A percentile compares a stretch with the other conserved stretches of the same genome.
These are phyloP conservation scores for Thelonectria discophora DNA, from an alignment of 2,329 filamentous ascomycete genomes.

Conservation along the genomic window DNA sequence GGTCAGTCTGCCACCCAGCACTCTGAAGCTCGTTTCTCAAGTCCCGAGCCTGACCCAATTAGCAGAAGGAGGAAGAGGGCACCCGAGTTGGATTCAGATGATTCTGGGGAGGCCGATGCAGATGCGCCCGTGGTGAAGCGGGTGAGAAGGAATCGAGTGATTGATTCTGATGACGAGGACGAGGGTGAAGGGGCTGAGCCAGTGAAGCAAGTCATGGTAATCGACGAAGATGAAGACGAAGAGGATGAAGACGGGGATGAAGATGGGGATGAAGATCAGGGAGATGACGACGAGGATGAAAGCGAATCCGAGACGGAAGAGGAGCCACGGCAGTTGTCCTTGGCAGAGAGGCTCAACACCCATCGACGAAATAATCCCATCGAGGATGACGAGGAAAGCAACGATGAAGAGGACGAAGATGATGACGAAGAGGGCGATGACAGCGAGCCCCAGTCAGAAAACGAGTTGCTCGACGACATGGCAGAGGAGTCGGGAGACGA, in stretches of 20 bases:
- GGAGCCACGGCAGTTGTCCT: background rate
- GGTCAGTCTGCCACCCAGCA: slow-evolving; percentile 13
- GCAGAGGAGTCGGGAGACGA: slow-evolving; percentile 46
- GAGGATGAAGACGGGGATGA: slow-evolving; percentile 22
- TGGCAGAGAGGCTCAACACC: slow-evolving; percentile 18
- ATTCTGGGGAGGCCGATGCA: slow-evolving; percentile 38
- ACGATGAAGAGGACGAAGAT: slow-evolving; percentile 24
- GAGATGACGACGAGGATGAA: slow-evolving; percentile 8
- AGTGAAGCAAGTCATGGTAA: slow-evolving; percentile 11
- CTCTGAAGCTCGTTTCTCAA: slow-evolving; percentile 42
- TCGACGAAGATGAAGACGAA: slow-evolving; percentile 16
- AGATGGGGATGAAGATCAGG: slow-evolving; percentile 18
- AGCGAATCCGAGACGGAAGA: slow-evolving; percentile 23
- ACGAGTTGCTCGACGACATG: slow-evolving; percentile 45
- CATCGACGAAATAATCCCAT: slow-evolving; percentile 15
- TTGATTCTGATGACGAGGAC: slow-evolving; percentile 39
- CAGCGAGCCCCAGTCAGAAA: slow-evolving; percentile 27
- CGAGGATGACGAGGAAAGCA: slow-evolving; percentile 23
- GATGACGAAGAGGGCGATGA: slow-evolving; percentile 36
- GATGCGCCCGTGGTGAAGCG: slow-evolving; percentile 37
- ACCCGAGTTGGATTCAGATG: background rate
- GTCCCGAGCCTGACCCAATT: slow-evolving; percentile 38
- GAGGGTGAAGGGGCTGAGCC: slow-evolving; percentile 14
- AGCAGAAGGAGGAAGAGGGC: slow-evolving; percentile 23
- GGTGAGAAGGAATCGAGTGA: slow-evolving; percentile 30